Evolutionary conservation across 768 basidiomycete genomes (phyloP).

Genomic region (Galerina sulciceps): DNA sequence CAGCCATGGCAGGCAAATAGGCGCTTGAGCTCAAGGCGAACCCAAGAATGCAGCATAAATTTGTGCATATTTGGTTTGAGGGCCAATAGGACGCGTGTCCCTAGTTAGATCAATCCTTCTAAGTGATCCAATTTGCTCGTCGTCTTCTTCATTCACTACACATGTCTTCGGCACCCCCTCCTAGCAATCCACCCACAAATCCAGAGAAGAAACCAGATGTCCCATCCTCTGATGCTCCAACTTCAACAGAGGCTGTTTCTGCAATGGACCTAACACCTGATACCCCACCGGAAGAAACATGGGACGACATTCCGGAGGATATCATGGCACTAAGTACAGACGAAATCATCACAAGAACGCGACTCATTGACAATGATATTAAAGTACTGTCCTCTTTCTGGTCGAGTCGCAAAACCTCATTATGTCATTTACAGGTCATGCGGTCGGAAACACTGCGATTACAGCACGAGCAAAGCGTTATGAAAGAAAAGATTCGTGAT

Average conservation of each 20-base stretch:
- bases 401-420: not conserved
- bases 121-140: conserved; percentile 12
- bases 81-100: conserved; percentile 41
- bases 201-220: conserved; percentile 58
- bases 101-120: conserved; percentile 25
- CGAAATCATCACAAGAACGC: conserved; percentile 86
- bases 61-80: conserved; percentile 33
- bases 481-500: conserved; percentile 99
- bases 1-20: conserved; percentile 36
- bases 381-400: conserved; percentile 56
- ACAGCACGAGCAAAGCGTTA: conserved; percentile 92
- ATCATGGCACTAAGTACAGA: conserved; percentile 79
- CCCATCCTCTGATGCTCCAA: conserved; percentile 33
- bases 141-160: conserved; percentile 12
- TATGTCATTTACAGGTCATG: conserved; percentile 81
- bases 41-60: not conserved
- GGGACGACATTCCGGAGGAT: conserved; percentile 92
- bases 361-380: conserved; percentile 96
- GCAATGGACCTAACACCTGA: conserved; percentile 82
- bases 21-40: not conserved
- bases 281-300: conserved; percentile 73
- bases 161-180: conserved; percentile 66
- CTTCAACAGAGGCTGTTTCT: conserved; percentile 34
- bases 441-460: conserved; percentile 90
- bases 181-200: conserved; percentile 51